Base-by-base conservation (phyloP, 306 rosid species). In the Citrullus colocynthis region DNA sequence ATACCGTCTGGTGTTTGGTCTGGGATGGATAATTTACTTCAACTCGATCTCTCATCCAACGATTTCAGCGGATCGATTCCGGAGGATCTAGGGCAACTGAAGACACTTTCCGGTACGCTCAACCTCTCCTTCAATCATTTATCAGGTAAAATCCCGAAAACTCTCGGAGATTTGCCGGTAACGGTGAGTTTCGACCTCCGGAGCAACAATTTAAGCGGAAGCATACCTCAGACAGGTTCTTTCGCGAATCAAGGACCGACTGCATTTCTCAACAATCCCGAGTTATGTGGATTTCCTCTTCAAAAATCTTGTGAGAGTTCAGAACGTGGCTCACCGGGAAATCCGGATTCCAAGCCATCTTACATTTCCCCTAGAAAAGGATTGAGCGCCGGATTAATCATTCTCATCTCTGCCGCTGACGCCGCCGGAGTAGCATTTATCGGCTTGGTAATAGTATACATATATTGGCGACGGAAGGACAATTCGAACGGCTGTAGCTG, bases 221-320 rank as follows among this genome's bases (percentile, higher is more conserved):
- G 93, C 78, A 91, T 96, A 39, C 99, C 99, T 3, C 98, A 93
- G 80, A 91, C 91, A 58, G 99, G 99, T 44, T 87, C 99, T 66
- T 93, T 96, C 74, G 80, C 96, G 21, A 90, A 91, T 59, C 99
- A 96, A 65, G 99, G 98, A 3, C 99, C 99, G 3, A 96, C 99
- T 0, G 99, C 98, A 0, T 96, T 96, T 66, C 96, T 96, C 42
- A 84, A 88, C 65, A 96, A 96, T 48, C 91, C 93, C 0, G 69
- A 81, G 54, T 61, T 96, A 2, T 96, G 99, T 71, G 99, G 99
- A 1, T 92, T 92, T 66, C 99, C 99, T 32, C 84, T 96, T 16
- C 98, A 91, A 59, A 96, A 85, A 73, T 15, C 86, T 6, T 96
- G 99, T 48, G 12, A 61, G n/a, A 61, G 79, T 75, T 84, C 91